Base-by-base conservation (phyloP, 306 rosid species). In the Carpinus fangiana region DNA sequence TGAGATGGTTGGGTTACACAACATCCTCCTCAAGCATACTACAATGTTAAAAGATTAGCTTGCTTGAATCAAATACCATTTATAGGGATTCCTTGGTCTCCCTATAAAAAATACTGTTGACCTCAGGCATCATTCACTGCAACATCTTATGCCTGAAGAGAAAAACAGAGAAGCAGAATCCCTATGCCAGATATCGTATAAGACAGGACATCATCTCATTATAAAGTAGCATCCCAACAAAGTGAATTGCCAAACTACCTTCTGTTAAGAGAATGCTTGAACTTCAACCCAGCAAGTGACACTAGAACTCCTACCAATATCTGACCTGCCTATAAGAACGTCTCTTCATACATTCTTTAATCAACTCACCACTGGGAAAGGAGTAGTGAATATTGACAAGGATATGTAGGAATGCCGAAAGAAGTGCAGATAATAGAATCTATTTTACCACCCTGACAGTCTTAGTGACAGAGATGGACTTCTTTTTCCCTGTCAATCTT, bases 141-240 rank as follows among this genome's bases (percentile, higher is more conserved):
- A 66, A 41, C 17, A 41, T 64, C 1, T 41, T 66, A 41, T 66
- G 26, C 41, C 72, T 38, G 51, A 64, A 64, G 47, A 64, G 46
- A 38, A 41, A 66, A 66, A 38, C 51, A 66, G 20, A 38, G 48
- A 12, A 41, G 72, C 72, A 41, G 72, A 36, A 36, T 36, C 45
- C 10, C 28, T 66, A 7, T 26, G 38, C 13, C 72, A 9, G 9
- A 41, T 66, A 66, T 66, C 4, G 3, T 18, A 41, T 41, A 38
- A 9, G 72, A 66, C 51, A 64, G 34, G 20, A 64, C 70, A 64
- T 34, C 70, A 17, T 66, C 72, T 10, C 51, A 51, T 66, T 66
- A 41, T 66, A 14, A 66, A 38, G 4, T 66, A 66, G 50, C 14
- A 41, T 41, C 13, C 28, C 28, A 28, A n/a, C 16, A 17, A 38